Evolutionary conservation across 176 grass and related monocot species (phyloP).

Genomic region (Elaeis guineensis): DNA sequence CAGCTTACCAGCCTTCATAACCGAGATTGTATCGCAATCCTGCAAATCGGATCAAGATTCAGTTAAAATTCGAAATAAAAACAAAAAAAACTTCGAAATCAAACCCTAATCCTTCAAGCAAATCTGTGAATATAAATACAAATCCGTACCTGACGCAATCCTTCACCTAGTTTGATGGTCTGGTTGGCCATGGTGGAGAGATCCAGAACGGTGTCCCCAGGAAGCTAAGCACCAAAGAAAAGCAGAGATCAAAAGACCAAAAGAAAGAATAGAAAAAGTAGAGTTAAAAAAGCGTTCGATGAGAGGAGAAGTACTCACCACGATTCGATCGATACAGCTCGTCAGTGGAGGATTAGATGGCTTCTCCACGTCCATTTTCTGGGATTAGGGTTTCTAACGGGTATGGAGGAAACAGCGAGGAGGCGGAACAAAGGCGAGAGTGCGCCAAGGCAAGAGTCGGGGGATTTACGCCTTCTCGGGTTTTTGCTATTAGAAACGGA

Average conservation of each 20-base stretch:
- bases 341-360: not conserved
- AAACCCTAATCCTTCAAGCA: conserved; percentile 21
- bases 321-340: conserved; percentile 15
- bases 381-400: too few species aligned
- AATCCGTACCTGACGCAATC: conserved; percentile 57
- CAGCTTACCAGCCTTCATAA: conserved; percentile 55
- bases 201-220: conserved; percentile 72
- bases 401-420: too few species aligned
- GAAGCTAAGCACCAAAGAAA: conserved; percentile 31
- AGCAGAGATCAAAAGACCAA: not conserved
- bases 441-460: too few species aligned
- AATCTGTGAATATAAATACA: not conserved
- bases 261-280: not conserved
- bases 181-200: conserved; percentile 68
- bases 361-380: conserved; percentile 12
- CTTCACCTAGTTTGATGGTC: conserved; percentile 72
- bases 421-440: too few species aligned
- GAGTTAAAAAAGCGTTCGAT: too few species aligned
- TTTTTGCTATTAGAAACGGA: too few species aligned
- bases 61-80: not conserved
- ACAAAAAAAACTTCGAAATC: not conserved
- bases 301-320: conserved; percentile 8
- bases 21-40: conserved; percentile 70
- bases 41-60: conserved; percentile 11
- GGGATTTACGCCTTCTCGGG: too few species aligned